Percentiles rank a stretch among this genome's conserved stretches.
Conservation (phyloP, 2,329 filamentous ascomycete species). For the Alternaria longipes region DNA sequence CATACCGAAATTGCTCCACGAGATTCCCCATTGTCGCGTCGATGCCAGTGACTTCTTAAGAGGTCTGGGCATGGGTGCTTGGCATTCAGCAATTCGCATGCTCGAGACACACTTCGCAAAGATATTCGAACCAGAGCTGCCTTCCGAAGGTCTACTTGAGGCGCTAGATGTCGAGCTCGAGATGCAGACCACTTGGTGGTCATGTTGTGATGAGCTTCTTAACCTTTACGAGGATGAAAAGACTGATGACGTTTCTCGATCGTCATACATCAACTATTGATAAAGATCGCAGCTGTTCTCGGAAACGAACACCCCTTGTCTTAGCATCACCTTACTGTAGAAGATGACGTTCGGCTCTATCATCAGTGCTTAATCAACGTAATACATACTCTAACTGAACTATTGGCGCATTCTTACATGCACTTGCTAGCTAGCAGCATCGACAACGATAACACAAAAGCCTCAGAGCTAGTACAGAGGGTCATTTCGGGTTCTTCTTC, state of each 20-base stretch:
- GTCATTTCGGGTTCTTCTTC: background rate
- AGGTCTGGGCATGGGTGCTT: background rate
- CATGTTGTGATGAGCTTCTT: background rate
- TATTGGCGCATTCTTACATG: background rate
- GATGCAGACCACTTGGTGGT: constrained; percentile 5
- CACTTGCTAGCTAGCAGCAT: background rate
- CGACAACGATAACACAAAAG: background rate
- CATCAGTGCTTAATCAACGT: background rate
- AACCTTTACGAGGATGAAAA: background rate
- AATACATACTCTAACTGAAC: background rate
- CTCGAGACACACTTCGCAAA: background rate
- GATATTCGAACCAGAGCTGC: background rate
- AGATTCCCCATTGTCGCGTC: constrained; percentile 1
- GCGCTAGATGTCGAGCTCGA: background rate
- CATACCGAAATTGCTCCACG: background rate
- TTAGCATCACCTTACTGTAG: background rate
- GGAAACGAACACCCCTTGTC: background rate
- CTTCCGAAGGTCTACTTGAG: background rate
- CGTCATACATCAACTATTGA: background rate
- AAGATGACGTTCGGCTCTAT: background rate
- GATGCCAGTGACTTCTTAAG: background rate
- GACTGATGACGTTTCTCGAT: background rate
- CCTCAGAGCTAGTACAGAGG: background rate
- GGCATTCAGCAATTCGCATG: background rate
- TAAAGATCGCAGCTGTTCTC: background rate